phyloP scores from a whole-genome alignment of 495 filamentous ascomycete species.

The Penicillium flavigenum region DNA sequence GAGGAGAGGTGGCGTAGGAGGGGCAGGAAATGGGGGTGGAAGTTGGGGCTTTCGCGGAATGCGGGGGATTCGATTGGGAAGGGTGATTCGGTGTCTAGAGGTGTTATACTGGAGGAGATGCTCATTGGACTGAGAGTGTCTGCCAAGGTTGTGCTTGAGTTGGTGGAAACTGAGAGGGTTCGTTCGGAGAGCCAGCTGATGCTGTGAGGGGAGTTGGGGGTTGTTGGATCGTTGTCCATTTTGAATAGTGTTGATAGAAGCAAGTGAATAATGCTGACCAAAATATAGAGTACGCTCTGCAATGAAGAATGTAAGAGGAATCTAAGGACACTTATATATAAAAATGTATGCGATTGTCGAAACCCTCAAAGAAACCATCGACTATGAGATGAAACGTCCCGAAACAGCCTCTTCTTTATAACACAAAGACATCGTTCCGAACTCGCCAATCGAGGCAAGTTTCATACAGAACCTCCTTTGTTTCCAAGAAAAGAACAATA shows the following conservation, averaged over 20 bases:
- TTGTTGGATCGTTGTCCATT: neutral
- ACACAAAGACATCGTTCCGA: slow-evolving; percentile 6
- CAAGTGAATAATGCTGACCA: neutral
- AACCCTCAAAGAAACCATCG: slow-evolving; percentile 1
- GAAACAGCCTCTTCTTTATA: slow-evolving; percentile 10
- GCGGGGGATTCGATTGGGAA: slow-evolving; percentile 6
- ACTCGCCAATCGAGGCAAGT: neutral
- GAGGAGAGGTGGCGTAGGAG: slow-evolving; percentile 35
- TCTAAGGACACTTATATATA: slow-evolving; percentile 1
- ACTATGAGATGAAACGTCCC: slow-evolving; percentile 19
- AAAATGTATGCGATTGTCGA: slow-evolving; percentile 8
- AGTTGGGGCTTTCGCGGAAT: slow-evolving; percentile 11
- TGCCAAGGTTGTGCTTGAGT: neutral
- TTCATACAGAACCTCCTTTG: slow-evolving; percentile 11
- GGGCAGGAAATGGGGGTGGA: slow-evolving; percentile 23
- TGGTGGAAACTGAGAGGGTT: slow-evolving; percentile 1
- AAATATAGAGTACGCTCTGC: neutral
- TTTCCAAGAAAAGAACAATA: slow-evolving; percentile 11
- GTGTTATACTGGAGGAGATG: neutral
- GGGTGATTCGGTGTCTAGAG: neutral
- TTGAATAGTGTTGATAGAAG: neutral
- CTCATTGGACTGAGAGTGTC: neutral
- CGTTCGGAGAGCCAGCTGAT: slow-evolving; percentile 2
- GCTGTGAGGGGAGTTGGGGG: slow-evolving; percentile 2
- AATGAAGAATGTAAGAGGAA: slow-evolving; percentile 1